Percentiles rank a stretch among this genome's conserved stretches.
Conservation (phyloP, 179 eudicot genomes). For the Silene coronaria region DNA sequence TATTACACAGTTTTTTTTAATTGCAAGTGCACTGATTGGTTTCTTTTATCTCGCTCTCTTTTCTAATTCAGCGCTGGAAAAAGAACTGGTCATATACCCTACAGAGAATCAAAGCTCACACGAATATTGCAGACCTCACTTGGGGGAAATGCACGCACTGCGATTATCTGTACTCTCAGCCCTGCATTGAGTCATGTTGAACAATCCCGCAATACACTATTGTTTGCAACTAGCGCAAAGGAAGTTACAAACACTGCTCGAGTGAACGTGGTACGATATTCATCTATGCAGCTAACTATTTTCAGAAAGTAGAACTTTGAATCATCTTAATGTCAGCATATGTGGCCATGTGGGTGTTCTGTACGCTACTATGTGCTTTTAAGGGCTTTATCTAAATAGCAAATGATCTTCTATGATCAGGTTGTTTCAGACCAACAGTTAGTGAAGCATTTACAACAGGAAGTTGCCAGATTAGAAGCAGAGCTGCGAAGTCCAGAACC, state of each 20-base stretch:
- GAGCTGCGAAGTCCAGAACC: slow-evolving; percentile 83
- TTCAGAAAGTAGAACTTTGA: too few species aligned
- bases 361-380: too few species aligned
- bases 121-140: slow-evolving; percentile 89
- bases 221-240: slow-evolving; percentile 88
- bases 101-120: slow-evolving; percentile 92
- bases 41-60: background rate
- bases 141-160: slow-evolving; percentile 96
- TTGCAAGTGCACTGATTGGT: background rate
- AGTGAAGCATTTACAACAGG: slow-evolving; percentile 75
- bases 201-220: slow-evolving; percentile 83
- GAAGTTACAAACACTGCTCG: slow-evolving; percentile 87
- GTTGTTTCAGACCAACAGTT: slow-evolving; percentile 75
- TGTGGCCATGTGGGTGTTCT: too few species aligned
- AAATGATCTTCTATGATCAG: slow-evolving; percentile 34
- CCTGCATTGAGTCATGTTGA: slow-evolving; percentile 94
- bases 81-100: slow-evolving; percentile 79
- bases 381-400: too few species aligned
- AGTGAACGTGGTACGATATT: slow-evolving; percentile 97
- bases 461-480: slow-evolving; percentile 92
- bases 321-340: too few species aligned
- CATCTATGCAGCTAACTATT: too few species aligned
- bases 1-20: too few species aligned
- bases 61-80: slow-evolving; percentile 58
- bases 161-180: slow-evolving; percentile 96